These are phyloP conservation scores for Rhexocercosporidium sp. DNA, from an alignment of 2,329 filamentous ascomycete species.

Conservation along the genomic window DNA sequence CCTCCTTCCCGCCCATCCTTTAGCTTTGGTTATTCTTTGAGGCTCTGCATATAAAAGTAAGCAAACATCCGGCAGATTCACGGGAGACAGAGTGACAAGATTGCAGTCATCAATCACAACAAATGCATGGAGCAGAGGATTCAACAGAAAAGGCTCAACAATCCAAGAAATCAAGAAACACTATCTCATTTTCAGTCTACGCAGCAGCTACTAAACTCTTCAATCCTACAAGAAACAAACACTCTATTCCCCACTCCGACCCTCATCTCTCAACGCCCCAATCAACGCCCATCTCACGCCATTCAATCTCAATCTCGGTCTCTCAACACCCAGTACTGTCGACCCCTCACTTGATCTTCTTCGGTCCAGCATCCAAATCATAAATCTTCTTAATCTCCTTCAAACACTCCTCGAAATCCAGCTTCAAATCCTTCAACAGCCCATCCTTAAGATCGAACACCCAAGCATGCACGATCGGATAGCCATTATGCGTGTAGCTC, in stretches of 20 bases:
- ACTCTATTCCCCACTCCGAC: not conserved
- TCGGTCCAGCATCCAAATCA: conserved; percentile 48
- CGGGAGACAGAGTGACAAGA: no score
- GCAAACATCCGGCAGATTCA: no score
- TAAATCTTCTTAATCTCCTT: conserved; percentile 68
- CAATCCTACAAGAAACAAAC: not conserved
- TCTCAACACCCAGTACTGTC: not conserved
- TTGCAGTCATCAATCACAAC: no score
- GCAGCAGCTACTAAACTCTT: not conserved
- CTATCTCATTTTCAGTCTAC: not conserved
- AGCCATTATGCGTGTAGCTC: conserved; percentile 65
- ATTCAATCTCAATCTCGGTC: not conserved
- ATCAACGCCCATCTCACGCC: not conserved
- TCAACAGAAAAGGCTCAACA: not conserved
- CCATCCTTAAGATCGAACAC: conserved; percentile 74
- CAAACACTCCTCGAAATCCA: conserved; percentile 63
- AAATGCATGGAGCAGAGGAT: no score
- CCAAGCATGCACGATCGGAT: conserved; percentile 75
- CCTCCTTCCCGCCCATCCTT: no score
- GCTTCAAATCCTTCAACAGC: conserved; percentile 66
- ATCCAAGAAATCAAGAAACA: not conserved
- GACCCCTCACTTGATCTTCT: not conserved
- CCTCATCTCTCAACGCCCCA: not conserved
- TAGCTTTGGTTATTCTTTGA: no score
- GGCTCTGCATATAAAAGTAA: no score